These are phyloP conservation scores for Teratosphaeria nubilosa DNA, from an alignment of 2,329 filamentous ascomycete species.

Conservation along the genomic window DNA sequence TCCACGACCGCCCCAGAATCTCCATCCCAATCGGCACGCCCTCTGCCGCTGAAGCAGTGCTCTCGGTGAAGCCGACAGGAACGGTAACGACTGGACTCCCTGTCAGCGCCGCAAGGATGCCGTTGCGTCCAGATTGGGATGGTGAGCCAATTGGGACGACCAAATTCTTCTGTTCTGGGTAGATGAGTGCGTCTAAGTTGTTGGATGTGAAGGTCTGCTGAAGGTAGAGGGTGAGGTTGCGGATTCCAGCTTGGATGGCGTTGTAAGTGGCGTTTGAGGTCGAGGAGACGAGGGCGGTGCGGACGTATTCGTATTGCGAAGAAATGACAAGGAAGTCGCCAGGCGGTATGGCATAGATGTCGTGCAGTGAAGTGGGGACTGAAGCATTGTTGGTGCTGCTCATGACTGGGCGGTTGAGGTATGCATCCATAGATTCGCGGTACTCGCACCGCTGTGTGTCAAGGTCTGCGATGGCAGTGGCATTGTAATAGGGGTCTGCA, in stretches of 20 bases:
- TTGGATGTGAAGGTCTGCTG: conserved; percentile 41
- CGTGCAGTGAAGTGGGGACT: conserved; percentile 29
- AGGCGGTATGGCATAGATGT: conserved; percentile 6
- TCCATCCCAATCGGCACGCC: conserved; percentile 58
- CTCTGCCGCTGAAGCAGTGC: conserved; percentile 39
- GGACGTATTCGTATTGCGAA: conserved; percentile 46
- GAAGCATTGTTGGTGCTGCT: conserved; percentile 19
- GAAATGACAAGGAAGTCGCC: conserved; percentile 52
- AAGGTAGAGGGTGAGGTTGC: conserved; percentile 42
- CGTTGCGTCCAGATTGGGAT: conserved; percentile 51
- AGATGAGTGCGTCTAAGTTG: conserved; percentile 48
- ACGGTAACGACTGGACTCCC: conserved; percentile 45
- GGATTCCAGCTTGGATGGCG: conserved; percentile 37
- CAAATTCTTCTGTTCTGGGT: conserved; percentile 55
- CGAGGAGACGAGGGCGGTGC: conserved; percentile 41
- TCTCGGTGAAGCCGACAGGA: conserved; percentile 44
- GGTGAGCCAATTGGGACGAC: conserved; percentile 48
- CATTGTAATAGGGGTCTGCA: conserved; percentile 41
- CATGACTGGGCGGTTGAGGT: conserved; percentile 36
- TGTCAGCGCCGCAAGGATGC: conserved; percentile 45
- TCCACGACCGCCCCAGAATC: conserved; percentile 48
- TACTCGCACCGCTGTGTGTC: conserved; percentile 56
- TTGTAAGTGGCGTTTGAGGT: conserved; percentile 41
- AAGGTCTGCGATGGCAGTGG: conserved; percentile 38
- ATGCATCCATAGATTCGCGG: conserved; percentile 44